A percentile compares a stretch with the other conserved stretches of the same genome.
Conservation (phyloP, 1,139 yeast genomes). For the Debaryomyces sp. region DNA sequence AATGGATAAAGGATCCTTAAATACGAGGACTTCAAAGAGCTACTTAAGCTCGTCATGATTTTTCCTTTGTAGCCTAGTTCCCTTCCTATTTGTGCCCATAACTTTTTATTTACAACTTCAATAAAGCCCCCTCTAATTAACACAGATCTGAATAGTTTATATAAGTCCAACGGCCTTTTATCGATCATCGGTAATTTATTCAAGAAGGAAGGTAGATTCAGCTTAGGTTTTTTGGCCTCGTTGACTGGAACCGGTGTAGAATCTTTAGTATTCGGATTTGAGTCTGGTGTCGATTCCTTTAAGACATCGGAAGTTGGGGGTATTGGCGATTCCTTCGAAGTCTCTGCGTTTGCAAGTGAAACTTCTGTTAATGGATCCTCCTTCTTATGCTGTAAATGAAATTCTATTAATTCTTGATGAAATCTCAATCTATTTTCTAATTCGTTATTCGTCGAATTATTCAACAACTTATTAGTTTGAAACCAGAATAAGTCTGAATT, state of each 20-base stretch:
- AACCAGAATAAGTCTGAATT: constrained; percentile 56
- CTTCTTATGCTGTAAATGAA: constrained; percentile 9
- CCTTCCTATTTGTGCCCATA: constrained; percentile 72
- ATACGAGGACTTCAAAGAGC: constrained; percentile 65
- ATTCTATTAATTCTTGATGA: constrained; percentile 28
- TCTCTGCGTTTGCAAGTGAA: neutral
- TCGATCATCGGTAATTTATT: constrained; percentile 55
- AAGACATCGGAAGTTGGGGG: neutral
- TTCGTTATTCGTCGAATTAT: constrained; percentile 34
- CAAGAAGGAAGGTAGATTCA: constrained; percentile 15
- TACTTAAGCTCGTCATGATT: constrained; percentile 69
- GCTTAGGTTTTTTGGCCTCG: constrained; percentile 7
- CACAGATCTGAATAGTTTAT: constrained; percentile 53
- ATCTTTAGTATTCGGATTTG: neutral
- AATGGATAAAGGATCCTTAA: constrained; percentile 38
- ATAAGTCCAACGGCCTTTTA: constrained; percentile 58
- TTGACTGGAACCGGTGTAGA: neutral
- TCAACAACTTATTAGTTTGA: constrained; percentile 45
- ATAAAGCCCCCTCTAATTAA: constrained; percentile 60
- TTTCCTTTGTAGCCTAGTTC: constrained; percentile 76
- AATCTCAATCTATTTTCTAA: constrained; percentile 31
- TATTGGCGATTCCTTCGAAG: neutral
- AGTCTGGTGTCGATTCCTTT: neutral
- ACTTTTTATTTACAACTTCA: constrained; percentile 53
- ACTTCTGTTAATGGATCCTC: neutral